Evolutionary conservation across 2,329 filamentous ascomycete species (phyloP).

Genomic region (Helotiales sp.): DNA sequence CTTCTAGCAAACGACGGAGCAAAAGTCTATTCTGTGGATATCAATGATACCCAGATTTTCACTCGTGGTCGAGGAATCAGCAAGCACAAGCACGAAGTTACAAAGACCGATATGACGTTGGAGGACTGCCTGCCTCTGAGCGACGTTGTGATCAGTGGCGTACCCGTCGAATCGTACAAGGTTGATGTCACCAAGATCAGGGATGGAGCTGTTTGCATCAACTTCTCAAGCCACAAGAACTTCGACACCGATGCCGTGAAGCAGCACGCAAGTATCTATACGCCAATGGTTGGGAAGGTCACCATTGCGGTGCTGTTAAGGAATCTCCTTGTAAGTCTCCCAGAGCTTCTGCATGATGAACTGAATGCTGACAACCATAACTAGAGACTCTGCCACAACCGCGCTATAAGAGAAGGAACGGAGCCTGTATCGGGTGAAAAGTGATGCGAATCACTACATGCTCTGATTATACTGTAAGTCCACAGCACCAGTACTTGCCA

Average conservation of each 20-base stretch:
- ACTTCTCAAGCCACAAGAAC: conserved; percentile 95
- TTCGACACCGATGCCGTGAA: conserved; percentile 84
- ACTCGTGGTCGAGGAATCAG: conserved; percentile 85
- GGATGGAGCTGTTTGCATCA: conserved; percentile 96
- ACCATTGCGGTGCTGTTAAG: conserved; percentile 89
- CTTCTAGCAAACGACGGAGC: conserved; percentile 95
- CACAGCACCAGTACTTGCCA: no score
- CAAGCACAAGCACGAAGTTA: conserved; percentile 81
- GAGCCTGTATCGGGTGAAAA: no score
- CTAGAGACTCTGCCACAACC: conserved; percentile 9
- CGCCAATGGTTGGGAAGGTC: conserved; percentile 95
- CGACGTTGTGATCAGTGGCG: conserved; percentile 93
- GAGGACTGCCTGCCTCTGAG: conserved; percentile 82
- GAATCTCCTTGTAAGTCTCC: conserved; percentile 63
- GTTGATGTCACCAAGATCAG: conserved; percentile 80
- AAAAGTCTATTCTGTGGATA: conserved; percentile 90
- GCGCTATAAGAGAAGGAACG: neutral
- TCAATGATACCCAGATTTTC: conserved; percentile 89
- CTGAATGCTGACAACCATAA: neutral
- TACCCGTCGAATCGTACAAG: conserved; percentile 86
- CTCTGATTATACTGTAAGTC: no score
- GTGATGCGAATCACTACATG: no score
- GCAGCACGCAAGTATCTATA: conserved; percentile 94
- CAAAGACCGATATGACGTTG: conserved; percentile 70
- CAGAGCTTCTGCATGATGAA: no score